These are phyloP conservation scores for Cercospora sp. DNA, from an alignment of 2,329 filamentous ascomycete genomes.

Conservation along the genomic window DNA sequence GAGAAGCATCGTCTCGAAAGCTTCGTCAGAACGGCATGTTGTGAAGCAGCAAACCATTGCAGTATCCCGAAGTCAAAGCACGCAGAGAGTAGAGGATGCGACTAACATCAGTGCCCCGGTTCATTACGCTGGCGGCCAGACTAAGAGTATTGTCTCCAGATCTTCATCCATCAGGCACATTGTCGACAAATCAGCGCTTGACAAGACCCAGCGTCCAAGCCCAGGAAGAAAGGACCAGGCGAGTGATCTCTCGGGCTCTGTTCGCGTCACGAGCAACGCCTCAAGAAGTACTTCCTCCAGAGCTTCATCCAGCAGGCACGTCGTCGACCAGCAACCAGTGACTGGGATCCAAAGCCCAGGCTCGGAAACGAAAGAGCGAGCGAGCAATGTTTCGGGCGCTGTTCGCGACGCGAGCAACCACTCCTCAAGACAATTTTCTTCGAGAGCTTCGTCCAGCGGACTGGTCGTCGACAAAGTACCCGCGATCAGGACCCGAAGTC, in stretches of 20 bases:
- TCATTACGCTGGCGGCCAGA: neutral
- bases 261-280: too few species aligned
- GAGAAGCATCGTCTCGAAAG: neutral
- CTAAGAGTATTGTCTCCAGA: neutral
- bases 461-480: neutral
- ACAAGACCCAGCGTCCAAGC: too few species aligned
- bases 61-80: neutral
- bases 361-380: neutral
- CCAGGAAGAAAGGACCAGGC: too few species aligned
- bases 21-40: neutral
- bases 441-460: neutral
- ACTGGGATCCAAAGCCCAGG: neutral
- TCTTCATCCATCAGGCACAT: neutral
- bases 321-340: neutral
- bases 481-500: neutral
- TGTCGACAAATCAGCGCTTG: neutral
- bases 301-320: neutral
- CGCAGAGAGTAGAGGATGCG: neutral
- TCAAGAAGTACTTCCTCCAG: neutral
- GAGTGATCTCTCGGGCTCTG: too few species aligned
- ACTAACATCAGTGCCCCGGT: neutral
- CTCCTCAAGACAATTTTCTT: too few species aligned
- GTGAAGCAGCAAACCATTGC: neutral
- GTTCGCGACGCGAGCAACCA: neutral
- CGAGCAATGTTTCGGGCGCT: neutral